These are phyloP conservation scores for Pseudoturritis turrita DNA, from an alignment of 345 rosid genomes.

Conservation along the genomic window DNA sequence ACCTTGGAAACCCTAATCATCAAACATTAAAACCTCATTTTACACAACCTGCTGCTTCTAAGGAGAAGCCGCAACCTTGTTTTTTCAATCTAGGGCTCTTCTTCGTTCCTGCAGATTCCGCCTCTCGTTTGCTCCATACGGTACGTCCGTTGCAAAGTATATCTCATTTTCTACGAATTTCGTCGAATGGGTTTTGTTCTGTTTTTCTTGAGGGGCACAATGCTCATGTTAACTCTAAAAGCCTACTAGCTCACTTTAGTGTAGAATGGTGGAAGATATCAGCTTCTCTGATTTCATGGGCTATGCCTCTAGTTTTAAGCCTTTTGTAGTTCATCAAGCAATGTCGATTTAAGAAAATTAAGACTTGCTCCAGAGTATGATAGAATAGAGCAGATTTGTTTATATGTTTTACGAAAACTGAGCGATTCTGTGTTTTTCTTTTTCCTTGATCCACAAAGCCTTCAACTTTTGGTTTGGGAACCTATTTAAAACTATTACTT, in stretches of 20 bases:
- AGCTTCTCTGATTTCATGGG: not conserved
- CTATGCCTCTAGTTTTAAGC: not conserved
- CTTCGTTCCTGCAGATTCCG: slow-evolving; percentile 15
- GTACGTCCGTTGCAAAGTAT: slow-evolving; percentile 8
- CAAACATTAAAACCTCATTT: slow-evolving; percentile 20
- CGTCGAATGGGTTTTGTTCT: not conserved
- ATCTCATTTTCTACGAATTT: not conserved
- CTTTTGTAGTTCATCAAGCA: not conserved
- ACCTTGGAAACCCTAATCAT: slow-evolving; percentile 27
- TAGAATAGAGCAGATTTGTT: not conserved
- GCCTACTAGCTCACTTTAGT: not conserved
- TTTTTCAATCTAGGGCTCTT: slow-evolving; percentile 10
- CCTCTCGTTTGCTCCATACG: not conserved
- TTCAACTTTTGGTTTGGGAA: not conserved
- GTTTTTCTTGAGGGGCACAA: not conserved
- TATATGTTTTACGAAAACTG: too few relatives aligned
- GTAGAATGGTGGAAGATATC: not conserved
- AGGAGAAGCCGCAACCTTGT: slow-evolving; percentile 24
- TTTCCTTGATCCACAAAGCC: not conserved
- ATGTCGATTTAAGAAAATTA: not conserved
- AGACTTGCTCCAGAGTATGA: not conserved
- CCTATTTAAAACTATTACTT: not conserved
- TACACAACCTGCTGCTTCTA: not conserved
- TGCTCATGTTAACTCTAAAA: not conserved
- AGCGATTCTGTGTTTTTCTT: too few relatives aligned